Conservation (phyloP, 768 basidiomycete species). For the Phaeotremella fagi region DNA sequence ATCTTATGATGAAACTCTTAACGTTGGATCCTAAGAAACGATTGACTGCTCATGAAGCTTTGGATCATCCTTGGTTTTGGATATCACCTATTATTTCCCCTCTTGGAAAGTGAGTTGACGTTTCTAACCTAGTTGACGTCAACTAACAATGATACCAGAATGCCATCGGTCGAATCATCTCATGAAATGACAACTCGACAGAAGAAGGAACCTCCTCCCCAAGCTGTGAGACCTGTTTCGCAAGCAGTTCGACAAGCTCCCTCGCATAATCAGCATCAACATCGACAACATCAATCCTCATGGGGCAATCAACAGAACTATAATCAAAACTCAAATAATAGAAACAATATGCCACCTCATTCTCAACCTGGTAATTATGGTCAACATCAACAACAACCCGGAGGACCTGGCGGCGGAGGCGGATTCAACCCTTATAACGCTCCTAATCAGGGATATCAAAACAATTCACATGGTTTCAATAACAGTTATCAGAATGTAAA, state of each 20-base stretch:
- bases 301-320: background rate
- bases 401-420: too few species aligned
- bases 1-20: slow-evolving; percentile 75
- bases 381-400: background rate
- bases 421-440: too few species aligned
- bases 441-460: background rate
- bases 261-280: background rate
- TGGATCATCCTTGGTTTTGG: slow-evolving; percentile 95
- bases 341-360: background rate
- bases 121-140: background rate
- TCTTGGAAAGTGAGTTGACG: slow-evolving; percentile 37
- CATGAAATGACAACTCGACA: slow-evolving; percentile 36
- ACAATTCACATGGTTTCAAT: background rate
- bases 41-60: slow-evolving; percentile 75
- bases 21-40: slow-evolving; percentile 77
- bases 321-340: background rate
- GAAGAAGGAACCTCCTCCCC: slow-evolving; percentile 9
- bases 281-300: background rate
- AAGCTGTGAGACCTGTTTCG: too few species aligned
- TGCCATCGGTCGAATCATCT: slow-evolving; percentile 34
- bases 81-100: slow-evolving; percentile 67
- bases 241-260: background rate
- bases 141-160: slow-evolving; percentile 11
- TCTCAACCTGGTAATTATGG: background rate
- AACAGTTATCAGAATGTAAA: background rate